Percentiles rank a stretch among this genome's conserved stretches.
Conservation (phyloP, 2,329 filamentous ascomycete species). For the Talaromyces albobiverticillius region DNA sequence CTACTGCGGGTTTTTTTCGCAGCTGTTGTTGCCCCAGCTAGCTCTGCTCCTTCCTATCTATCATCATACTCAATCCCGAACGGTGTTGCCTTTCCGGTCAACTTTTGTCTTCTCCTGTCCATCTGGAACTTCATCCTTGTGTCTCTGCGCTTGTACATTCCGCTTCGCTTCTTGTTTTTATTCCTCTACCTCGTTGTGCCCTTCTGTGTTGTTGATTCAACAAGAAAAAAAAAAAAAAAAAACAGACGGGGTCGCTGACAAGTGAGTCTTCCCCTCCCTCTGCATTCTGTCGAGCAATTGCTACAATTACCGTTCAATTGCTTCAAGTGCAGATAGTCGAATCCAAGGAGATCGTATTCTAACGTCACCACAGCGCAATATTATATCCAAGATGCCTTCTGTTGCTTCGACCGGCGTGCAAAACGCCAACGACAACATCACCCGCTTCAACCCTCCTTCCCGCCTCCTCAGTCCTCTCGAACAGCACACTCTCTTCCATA, state of each 20-base stretch:
- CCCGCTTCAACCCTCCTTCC: constrained; percentile 90
- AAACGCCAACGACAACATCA: constrained; percentile 98
- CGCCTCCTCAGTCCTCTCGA: constrained; percentile 84
- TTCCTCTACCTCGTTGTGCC: background rate
- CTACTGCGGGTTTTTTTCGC: constrained; percentile 6
- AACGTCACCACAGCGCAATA: constrained; percentile 3
- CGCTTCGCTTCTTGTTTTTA: background rate
- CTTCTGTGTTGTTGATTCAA: background rate
- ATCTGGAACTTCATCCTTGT: background rate
- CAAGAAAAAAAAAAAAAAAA: background rate
- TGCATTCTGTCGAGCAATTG: background rate
- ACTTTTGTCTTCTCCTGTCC: background rate
- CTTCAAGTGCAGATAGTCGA: background rate
- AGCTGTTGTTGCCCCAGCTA: background rate
- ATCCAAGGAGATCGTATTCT: no score
- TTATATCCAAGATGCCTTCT: constrained; percentile 54
- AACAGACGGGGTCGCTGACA: background rate
- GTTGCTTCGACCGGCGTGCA: constrained; percentile 52
- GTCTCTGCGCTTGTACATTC: background rate
- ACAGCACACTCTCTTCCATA: constrained; percentile 87
- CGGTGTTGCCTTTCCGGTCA: constrained; percentile 4
- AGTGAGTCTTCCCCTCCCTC: background rate
- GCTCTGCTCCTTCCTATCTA: background rate
- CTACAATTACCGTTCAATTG: background rate
- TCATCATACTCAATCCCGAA: background rate